Conservation (phyloP, 2,329 filamentous ascomycete species). For the Colletotrichum sojae region DNA sequence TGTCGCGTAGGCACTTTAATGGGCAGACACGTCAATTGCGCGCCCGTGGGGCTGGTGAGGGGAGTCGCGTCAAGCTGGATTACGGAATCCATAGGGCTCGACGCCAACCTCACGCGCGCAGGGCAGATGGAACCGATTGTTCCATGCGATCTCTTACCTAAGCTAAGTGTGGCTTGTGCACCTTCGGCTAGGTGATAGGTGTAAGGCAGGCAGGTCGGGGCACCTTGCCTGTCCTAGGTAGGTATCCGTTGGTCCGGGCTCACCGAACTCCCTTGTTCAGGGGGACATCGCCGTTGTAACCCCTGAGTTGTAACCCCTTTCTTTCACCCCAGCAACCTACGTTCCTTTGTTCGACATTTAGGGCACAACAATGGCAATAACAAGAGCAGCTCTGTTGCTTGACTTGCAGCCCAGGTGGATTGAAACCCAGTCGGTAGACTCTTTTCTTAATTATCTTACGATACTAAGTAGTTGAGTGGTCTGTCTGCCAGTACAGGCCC, state of each 20-base stretch:
- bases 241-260: slow-evolving; percentile 36
- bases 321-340: slow-evolving; percentile 15
- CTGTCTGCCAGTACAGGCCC: slow-evolving; percentile 7
- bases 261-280: slow-evolving; percentile 20
- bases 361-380: slow-evolving; percentile 30
- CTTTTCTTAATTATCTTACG: background rate
- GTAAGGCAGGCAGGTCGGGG: background rate
- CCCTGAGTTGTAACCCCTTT: slow-evolving; percentile 34
- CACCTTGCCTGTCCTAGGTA: slow-evolving; percentile 20
- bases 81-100: slow-evolving; percentile 33
- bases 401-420: background rate
- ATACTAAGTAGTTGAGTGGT: slow-evolving; percentile 13
- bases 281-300: slow-evolving; percentile 16
- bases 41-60: slow-evolving; percentile 43
- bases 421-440: background rate
- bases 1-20: slow-evolving; percentile 51
- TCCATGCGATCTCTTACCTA: background rate
- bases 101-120: slow-evolving; percentile 51
- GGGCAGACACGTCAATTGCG: slow-evolving; percentile 45
- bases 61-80: slow-evolving; percentile 49
- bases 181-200: slow-evolving; percentile 8
- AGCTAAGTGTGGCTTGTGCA: slow-evolving; percentile 27
- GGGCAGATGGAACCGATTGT: background rate
- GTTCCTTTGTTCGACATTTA: slow-evolving; percentile 17
- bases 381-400: background rate